Conservation (phyloP, 768 basidiomycete species). For the Scleroderma citrinum region DNA sequence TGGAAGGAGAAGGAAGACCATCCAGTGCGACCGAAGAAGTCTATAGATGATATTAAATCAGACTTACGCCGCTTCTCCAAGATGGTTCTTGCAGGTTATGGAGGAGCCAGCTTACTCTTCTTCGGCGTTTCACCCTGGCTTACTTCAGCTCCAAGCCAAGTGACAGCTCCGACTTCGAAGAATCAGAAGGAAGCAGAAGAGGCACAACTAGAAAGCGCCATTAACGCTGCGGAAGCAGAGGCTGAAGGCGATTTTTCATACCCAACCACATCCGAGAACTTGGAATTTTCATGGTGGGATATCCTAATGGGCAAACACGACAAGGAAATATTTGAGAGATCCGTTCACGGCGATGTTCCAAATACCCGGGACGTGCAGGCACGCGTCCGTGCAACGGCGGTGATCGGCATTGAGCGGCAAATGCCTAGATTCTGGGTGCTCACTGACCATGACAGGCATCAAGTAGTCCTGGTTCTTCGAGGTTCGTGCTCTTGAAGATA, state of each 20-base stretch:
- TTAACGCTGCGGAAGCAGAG: conserved; percentile 69
- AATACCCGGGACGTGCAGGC: conserved; percentile 21
- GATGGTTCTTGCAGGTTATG: conserved; percentile 80
- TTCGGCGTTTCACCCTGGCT: conserved; percentile 55
- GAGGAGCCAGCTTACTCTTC: conserved; percentile 74
- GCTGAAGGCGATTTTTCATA: conserved; percentile 32
- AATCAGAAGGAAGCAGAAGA: conserved; percentile 51
- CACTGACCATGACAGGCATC: conserved; percentile 67
- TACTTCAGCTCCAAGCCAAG: conserved; percentile 19
- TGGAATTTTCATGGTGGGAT: conserved; percentile 77
- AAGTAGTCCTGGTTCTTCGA: conserved; percentile 72
- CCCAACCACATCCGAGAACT: conserved; percentile 15
- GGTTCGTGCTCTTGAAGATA: conserved; percentile 31
- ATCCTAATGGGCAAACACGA: conserved; percentile 76
- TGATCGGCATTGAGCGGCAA: conserved; percentile 58
- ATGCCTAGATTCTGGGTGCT: conserved; percentile 87
- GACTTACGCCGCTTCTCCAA: conserved; percentile 77
- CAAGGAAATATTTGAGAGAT: conserved; percentile 74
- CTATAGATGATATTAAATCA: conserved; percentile 50
- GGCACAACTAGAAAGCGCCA: conserved; percentile 54
- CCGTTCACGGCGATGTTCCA: conserved; percentile 29
- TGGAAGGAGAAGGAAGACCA: conserved; percentile 16
- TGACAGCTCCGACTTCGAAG: conserved; percentile 20
- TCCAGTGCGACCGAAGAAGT: conserved; percentile 20
- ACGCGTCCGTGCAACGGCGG: conserved; percentile 51